Evolutionary conservation across 2,329 filamentous ascomycete species (phyloP).

Genomic region (Cylindrodendrum hubeiense): DNA sequence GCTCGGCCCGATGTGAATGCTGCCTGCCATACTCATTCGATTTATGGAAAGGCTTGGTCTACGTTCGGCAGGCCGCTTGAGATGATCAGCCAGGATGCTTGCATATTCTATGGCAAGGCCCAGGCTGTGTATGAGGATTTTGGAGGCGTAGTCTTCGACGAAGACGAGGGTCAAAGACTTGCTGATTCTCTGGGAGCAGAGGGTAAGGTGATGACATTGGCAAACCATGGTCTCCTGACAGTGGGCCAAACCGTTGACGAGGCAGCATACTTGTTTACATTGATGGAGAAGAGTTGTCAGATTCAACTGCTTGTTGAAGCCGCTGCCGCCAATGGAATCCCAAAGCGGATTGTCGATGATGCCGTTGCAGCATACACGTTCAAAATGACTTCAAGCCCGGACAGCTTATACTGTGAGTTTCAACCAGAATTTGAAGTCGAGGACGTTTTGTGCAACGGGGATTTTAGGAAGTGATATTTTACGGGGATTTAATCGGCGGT

Average conservation of each 20-base stretch:
- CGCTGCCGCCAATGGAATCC: slow-evolving; percentile 19
- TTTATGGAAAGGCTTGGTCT: slow-evolving; percentile 73
- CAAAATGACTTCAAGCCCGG: slow-evolving; percentile 26
- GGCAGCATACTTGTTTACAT: slow-evolving; percentile 13
- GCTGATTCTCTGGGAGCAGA: slow-evolving; percentile 67
- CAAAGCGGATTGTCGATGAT: neutral
- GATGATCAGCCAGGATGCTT: slow-evolving; percentile 75
- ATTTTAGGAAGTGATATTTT: slow-evolving; percentile 26
- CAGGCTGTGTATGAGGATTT: slow-evolving; percentile 72
- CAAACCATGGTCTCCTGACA: slow-evolving; percentile 24
- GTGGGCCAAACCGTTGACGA: slow-evolving; percentile 20
- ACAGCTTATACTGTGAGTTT: slow-evolving; percentile 30
- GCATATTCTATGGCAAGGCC: slow-evolving; percentile 67
- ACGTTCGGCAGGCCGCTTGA: slow-evolving; percentile 71
- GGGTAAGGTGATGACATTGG: slow-evolving; percentile 57
- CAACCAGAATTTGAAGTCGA: slow-evolving; percentile 31
- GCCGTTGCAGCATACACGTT: slow-evolving; percentile 1
- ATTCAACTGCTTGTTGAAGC: slow-evolving; percentile 22
- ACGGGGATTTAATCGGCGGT: neutral
- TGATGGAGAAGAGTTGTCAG: slow-evolving; percentile 20
- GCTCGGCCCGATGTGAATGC: slow-evolving; percentile 72
- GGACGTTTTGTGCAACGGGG: slow-evolving; percentile 24
- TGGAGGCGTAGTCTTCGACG: slow-evolving; percentile 61
- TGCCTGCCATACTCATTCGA: slow-evolving; percentile 74
- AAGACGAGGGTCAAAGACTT: slow-evolving; percentile 71